Base-by-base conservation (phyloP, 176 grass and related monocot species). In the Ensete ventricosum region DNA sequence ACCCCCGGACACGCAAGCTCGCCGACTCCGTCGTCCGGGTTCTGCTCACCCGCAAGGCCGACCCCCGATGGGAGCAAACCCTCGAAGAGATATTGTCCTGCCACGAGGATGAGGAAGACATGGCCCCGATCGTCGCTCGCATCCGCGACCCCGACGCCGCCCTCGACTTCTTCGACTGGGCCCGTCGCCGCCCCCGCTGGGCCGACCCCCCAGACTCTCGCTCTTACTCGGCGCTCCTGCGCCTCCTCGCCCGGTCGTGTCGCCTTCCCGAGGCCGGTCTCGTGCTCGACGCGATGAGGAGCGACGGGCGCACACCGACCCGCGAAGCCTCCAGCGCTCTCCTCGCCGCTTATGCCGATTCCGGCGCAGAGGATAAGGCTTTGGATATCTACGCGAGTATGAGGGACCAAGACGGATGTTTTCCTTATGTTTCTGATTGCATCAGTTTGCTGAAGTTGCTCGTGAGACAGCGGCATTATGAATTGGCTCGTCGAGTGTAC, bases 391-490 rank as follows among this genome's bases (percentile, higher is more conserved):
- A 71, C 67, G 23, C 25, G 29, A 3, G 55, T 52, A 85, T 81
- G 25, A 62, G 4, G 26, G 72, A 85, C 27, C 53, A 85, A 65
- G 55, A 76, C 64, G 73, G 57, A 21, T 53, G 13, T 9, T 62
- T 80, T 72, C 88, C 76, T 48, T 52, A 21, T 25, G 79, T 72
- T 62, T 2, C 51, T 17, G 67, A 83, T 64, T 84, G 81, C 69
- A 90, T 90, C 67, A 23, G 76, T 48, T 69, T 92, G 50, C 83
- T 96, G 53, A 90, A 79, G 49, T 52, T 86, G 1, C 77, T 92
- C 1, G 87, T 92, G 43, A 79, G 84, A 72, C 63, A 71, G 14
- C 52, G 69, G 8, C 71, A 58, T 3, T 88, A 82, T 69, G 59
- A 81, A 63, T 25, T 59, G 55, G 89, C 87, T 16, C 73, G 21